Base-by-base conservation (phyloP, 192 early-diverging fungal genomes). In the Oehlia diaphana region DNA sequence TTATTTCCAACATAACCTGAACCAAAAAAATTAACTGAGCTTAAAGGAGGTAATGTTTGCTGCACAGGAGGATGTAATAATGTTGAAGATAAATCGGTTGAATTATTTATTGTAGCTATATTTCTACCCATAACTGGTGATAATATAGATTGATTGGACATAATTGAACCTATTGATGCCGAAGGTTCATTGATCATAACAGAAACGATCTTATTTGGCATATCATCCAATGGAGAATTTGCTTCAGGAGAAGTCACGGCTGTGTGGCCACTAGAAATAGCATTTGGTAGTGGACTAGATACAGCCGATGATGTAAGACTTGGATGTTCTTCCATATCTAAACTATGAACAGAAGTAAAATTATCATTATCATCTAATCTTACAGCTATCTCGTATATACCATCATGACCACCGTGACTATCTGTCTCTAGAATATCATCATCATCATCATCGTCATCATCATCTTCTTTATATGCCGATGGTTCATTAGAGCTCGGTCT, bases 11-110 rank as follows among this genome's bases (percentile, higher is more conserved):
- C 33, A 37, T 37, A 69, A 31, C 33, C 6, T 6, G 35, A 37
- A 39, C 19, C 28, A 67, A 67, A 69, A 37, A 26, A 26, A 35
- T 49, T 47, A 7, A 75, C 73, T 0, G 73, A 75, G 33, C 73
- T 75, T 31, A 75, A 75, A 9, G 73, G 26, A 37, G 73, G 73
- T 37, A 75, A 62, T 9, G 73, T 75, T 21, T 49, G 73, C 12
- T 47, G 73, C 16, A 61, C 12, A 9, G 42, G 73, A 13, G 71
- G 42, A 23, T n/a, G 58, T 4, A 53, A 26, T 7, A 58, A 33
- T 3, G 73, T 47, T 35, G 47, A 37, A n/a, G 73, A 35, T 5
- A 61, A 26, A 37, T 21, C 49, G 47, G 16, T 35, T 33, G 21
- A 26, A n/a, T 14, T 66, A 66, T 66, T 66, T 66, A 33, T 66